Evolutionary conservation across 1,284 basidiomycete genomes (phyloP), one percentile per base, ranked within the genome.

Genomic region (Sutorius eximius): DNA sequence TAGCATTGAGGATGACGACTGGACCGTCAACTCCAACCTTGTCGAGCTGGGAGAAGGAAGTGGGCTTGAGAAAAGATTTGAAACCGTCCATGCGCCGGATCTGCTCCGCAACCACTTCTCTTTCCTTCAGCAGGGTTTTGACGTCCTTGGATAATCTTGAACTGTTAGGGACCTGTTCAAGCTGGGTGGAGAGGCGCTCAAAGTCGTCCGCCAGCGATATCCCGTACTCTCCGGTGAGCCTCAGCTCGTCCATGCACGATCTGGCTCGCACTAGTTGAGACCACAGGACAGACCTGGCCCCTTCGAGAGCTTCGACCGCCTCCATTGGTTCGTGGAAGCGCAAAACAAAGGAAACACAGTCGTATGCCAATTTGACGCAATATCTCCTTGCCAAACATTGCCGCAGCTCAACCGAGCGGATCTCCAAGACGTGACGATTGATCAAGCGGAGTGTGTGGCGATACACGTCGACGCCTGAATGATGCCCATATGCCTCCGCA

Each of bases 1-100:
- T 60, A 16, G 65, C 57, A 38, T 71, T 76, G 46, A 75, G 60
- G 38, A 74, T 41, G 53, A 77, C 58, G 20, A 76, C 67, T 0
- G 75, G 75, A 3, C 75, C 73, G n/a, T 70, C 67, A 0, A 44
- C 50, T 0, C 68, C 63, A 4, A 59, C 74, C 42, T 60, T 53
- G 6, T 62, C 65, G 20, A 77, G 65, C 16, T 61, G 57, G 9
- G 52, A 20, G 43, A 68, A 73, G 2, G 61, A 53, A 12, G 49
- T 45, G 0, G 65, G 38, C 27, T 56, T 53, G 42, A 72, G 57
- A 34, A 74, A 73, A 18, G 51, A 49, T 29, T 54, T 61, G 54
- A 73, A 73, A 1, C 65, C 72, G 0, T 63, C 57, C 11, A 68
- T 33, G 15, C 59, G 59, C 22, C 65, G 63, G 18, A 73, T 69